These are phyloP conservation scores for Talaromyces proteolyticus DNA, from an alignment of 495 filamentous ascomycete genomes.

Conservation along the genomic window DNA sequence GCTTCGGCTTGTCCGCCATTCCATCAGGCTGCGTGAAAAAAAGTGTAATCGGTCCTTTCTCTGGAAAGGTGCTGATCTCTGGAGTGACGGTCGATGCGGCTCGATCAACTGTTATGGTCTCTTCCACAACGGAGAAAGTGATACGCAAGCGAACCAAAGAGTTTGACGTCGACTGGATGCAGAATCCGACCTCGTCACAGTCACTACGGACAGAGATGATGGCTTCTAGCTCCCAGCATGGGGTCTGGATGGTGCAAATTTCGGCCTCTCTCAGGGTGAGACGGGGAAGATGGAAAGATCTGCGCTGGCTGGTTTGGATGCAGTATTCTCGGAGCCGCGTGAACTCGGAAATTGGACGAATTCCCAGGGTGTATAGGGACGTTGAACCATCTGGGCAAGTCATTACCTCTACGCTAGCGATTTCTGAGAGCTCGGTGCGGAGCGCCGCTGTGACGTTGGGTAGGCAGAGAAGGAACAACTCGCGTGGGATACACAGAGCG, in stretches of 20 bases:
- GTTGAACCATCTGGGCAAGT: constrained; percentile 1
- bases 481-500: constrained; percentile 9
- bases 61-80: neutral
- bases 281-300: neutral
- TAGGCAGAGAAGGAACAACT: constrained; percentile 6
- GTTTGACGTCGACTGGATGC: neutral
- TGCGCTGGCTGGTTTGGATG: neutral
- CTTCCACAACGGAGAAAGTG: neutral
- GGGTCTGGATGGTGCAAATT: constrained; percentile 1
- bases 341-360: neutral
- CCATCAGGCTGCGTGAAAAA: neutral
- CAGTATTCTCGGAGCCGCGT: neutral
- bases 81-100: neutral
- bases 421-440: neutral
- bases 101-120: neutral
- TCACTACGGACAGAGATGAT: neutral
- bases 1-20: neutral
- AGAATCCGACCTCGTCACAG: neutral
- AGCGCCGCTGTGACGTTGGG: neutral
- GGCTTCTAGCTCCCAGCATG: neutral
- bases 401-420: constrained; percentile 1
- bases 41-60: neutral
- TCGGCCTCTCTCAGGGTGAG: neutral
- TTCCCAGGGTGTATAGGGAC: constrained; percentile 1
- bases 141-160: neutral